phyloP scores from a whole-genome alignment of 1,284 basidiomycete genomes.

The Trametes polyzona region DNA sequence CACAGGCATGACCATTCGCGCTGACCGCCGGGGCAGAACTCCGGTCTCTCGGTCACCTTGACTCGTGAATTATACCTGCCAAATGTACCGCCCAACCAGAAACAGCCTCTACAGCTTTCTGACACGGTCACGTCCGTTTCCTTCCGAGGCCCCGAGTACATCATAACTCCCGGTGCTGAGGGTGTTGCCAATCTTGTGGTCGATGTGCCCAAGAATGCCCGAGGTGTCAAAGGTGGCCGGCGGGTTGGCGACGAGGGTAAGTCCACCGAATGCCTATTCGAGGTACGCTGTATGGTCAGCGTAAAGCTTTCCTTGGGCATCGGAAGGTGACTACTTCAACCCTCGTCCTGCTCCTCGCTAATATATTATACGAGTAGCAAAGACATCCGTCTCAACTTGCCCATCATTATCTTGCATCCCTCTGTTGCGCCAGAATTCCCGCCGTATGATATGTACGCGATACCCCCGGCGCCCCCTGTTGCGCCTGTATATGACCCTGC shows the following conservation, averaged over 20 bases:
- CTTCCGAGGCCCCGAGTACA: constrained; percentile 72
- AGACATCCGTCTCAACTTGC: constrained; percentile 66
- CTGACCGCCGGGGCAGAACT: constrained; percentile 50
- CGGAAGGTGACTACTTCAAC: constrained; percentile 51
- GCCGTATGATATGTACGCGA: constrained; percentile 21
- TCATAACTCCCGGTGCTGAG: constrained; percentile 69
- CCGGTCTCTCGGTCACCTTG: constrained; percentile 61
- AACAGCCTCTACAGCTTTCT: constrained; percentile 57
- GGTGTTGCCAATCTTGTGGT: constrained; percentile 78
- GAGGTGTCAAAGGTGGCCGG: constrained; percentile 61
- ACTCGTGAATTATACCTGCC: constrained; percentile 62
- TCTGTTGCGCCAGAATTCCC: constrained; percentile 51
- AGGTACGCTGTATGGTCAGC: constrained; percentile 58
- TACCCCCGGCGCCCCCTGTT: constrained; percentile 14
- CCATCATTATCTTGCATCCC: constrained; percentile 67
- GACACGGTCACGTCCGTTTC: constrained; percentile 71
- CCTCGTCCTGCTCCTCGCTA: neutral
- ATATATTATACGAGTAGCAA: constrained; percentile 49
- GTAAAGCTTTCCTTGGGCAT: constrained; percentile 66
- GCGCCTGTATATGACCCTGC: constrained; percentile 24
- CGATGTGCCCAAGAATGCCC: constrained; percentile 65
- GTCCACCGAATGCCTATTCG: constrained; percentile 60
- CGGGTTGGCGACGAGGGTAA: constrained; percentile 40
- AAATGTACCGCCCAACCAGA: constrained; percentile 42
- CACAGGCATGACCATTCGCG: neutral